Evolutionary conservation across 164 flowering plant species (phyloP), one percentile per base, ranked within the genome.

Genomic region (Vitis vinifera): DNA sequence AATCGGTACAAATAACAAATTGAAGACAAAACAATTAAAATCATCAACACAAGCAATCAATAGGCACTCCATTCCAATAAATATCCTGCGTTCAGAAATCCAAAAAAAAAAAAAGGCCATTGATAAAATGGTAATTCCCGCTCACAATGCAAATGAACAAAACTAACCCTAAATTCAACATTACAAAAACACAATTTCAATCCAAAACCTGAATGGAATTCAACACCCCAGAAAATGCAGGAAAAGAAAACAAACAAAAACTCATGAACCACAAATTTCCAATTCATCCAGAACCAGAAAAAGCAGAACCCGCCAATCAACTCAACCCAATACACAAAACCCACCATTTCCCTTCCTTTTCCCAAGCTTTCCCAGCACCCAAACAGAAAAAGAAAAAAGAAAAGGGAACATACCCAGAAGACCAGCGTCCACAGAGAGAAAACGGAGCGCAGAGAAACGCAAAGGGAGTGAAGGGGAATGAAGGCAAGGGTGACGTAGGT

Each of bases 321-420:
- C 44, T 31, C 44, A 31, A 31, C 44, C 44, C 44, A 31, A 31
- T 31, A 31, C 44, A 31, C 44, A 31, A 31, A 31, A 31, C 6
- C 0, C 44, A 31, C 44, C 44, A 31, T 31, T 31, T 31, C 44
- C 44, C 44, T 31, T 31, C 44, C 44, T 31, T 59, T 61, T 49
- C 14, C 53, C 49, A 51, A 48, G 31, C 8, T 8, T 61, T 31
- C 63, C 17, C 63, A 19, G 4, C 50, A 31, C 11, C 29, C 30
- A 63, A 64, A 50, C 55, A 49, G 10, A 50, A 2, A 50, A 64
- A 50, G 16, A 10, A 3, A 2, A 10, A 59, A 55, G 27, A 6
- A 23, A 10, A 2, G 44, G 6, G 0, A 10, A 68, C 79, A 66
- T 55, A 77, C 76, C 60, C 23, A 71, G 67, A 15, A 60, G 55